Evolutionary conservation across 176 grass and related monocot species (phyloP), one percentile per base, ranked within the genome.

Genomic region (Carex pumila): DNA sequence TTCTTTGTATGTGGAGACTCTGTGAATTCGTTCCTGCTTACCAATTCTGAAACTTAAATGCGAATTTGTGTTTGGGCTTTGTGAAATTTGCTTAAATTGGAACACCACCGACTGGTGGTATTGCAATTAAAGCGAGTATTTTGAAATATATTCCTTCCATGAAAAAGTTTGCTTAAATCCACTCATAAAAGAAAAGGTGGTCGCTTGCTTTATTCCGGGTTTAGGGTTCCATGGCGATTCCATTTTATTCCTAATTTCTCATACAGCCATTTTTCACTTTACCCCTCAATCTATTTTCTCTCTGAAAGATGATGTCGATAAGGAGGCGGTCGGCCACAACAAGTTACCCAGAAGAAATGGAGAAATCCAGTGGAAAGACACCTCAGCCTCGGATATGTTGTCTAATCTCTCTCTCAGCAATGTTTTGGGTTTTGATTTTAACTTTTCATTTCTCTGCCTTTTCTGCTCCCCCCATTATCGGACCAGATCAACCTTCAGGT

Each of bases 341-440:
- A 29, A 55, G 70, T 4, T 82, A 89, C 56, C 85, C 85, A 37
- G 87, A 88, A 77, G 96, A 92, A 82, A 89, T 92, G 90, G 96
- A 94, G 25, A 94, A 95, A 81, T 71, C 84, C 18, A 91, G 81
- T 32, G 88, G 86, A 3, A 99, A 92, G 85, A 83, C 71, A 58
- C 85, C 85, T 79, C 85, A 71, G 79, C 91, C 91, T 61, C 88
- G 96, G n/a, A 86, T 99, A 75, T 95, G 96, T 82, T 85, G 92
- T 86, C 88, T 99, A 79, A 87, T 86, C 65, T 75, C 90, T 43
- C 90, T 99, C 37, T 88, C 81, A 74, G 93, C 79, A 88, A 90
- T 89, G 90, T 99, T 99, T 85, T 95, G 96, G 96, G 81, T 95
- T 55, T 82, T 99, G 88, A 99, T 99, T 84, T 93, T 99, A 80